Percentiles rank a stretch among this genome's conserved stretches.
Conservation (phyloP, 2,329 filamentous ascomycete species). For the Xylariaceae sp. region DNA sequence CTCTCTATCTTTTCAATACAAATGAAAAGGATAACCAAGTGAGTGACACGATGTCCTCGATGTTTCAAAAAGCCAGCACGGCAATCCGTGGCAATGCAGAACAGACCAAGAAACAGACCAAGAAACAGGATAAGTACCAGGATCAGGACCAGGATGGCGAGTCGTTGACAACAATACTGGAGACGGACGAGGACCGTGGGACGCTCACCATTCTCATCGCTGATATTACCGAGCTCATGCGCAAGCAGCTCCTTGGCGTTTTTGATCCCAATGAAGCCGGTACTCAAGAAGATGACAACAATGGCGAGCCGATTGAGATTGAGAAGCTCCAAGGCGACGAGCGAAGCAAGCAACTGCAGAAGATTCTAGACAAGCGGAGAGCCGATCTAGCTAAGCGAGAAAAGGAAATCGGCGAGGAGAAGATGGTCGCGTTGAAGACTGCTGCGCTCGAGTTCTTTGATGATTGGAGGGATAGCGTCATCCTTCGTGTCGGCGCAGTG, state of each 20-base stretch:
- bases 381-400: conserved; percentile 27
- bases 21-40: not conserved
- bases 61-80: conserved; percentile 31
- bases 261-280: conserved; percentile 31
- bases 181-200: conserved; percentile 30
- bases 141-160: conserved; percentile 29
- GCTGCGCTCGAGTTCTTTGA: conserved; percentile 35
- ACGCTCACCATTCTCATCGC: conserved; percentile 33
- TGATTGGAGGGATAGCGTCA: conserved; percentile 35
- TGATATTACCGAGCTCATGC: conserved; percentile 34
- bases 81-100: conserved; percentile 19
- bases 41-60: conserved; percentile 21
- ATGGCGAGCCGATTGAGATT: not conserved
- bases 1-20: not conserved
- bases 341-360: conserved; percentile 7
- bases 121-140: too few species aligned
- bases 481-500: conserved; percentile 35
- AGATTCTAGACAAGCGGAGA: conserved; percentile 23
- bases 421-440: conserved; percentile 31
- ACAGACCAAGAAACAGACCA: not conserved
- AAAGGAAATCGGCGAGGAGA: conserved; percentile 31
- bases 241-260: conserved; percentile 24
- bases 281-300: conserved; percentile 8
- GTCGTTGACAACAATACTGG: conserved; percentile 32
- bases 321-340: conserved; percentile 12